These are phyloP conservation scores for Nicotiana rustica DNA, from an alignment of 305 asterid species.

Conservation along the genomic window DNA sequence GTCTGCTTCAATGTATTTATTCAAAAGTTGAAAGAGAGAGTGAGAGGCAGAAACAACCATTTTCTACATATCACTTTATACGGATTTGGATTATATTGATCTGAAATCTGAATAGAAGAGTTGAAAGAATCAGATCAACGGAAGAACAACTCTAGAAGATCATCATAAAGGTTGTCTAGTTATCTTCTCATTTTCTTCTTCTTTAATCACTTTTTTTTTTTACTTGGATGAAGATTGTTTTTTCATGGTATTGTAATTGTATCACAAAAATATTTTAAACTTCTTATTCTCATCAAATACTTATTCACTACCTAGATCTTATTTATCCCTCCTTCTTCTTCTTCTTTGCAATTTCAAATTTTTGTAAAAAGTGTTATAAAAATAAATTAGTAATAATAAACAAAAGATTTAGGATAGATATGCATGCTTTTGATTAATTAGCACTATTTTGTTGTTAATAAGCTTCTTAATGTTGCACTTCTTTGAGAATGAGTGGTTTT, in stretches of 20 bases:
- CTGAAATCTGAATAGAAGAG: not conserved
- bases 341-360: not conserved
- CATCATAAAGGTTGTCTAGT: slow-evolving; percentile 43
- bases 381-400: not conserved
- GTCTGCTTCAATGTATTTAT: slow-evolving; percentile 44
- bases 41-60: slow-evolving; percentile 18
- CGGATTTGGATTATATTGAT: slow-evolving; percentile 27
- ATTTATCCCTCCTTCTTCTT: not conserved
- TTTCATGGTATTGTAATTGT: not conserved
- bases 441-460: not conserved
- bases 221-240: not conserved
- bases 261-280: not conserved
- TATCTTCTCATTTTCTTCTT: slow-evolving; percentile 32
- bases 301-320: not conserved
- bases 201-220: not conserved
- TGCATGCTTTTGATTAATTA: not conserved
- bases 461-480: not conserved
- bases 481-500: not conserved
- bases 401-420: not conserved
- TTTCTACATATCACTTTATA: not conserved
- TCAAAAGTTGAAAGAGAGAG: slow-evolving; percentile 43
- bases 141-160: slow-evolving; percentile 29
- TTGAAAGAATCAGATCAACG: slow-evolving; percentile 37
- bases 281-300: not conserved
- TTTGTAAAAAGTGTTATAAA: not conserved